Base-by-base conservation (phyloP, 1,284 basidiomycete genomes). In the Ustilago tritici region DNA sequence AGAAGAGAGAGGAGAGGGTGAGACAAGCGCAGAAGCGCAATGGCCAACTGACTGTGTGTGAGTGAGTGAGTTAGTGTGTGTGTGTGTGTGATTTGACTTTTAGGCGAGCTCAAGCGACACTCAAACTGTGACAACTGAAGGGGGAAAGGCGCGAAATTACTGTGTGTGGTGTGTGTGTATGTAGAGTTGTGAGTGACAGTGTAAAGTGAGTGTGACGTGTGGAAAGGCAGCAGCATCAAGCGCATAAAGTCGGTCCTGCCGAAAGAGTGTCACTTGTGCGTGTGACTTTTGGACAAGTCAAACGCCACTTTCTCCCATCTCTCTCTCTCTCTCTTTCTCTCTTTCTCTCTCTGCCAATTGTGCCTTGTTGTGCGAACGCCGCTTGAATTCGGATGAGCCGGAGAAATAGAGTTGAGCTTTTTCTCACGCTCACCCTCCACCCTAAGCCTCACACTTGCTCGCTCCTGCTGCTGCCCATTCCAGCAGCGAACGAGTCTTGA, bases 401-500 rank as follows among this genome's bases (percentile, higher is more conserved):
- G 55, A 56, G 46, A 56, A 58, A 58, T 49, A 58, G 56, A 43
- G 43, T 58, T 58, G 14, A 58, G 11, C 15, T n/a, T 14, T n/a
- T 38, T 11, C 8, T 40, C 19, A 56, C 54, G 7, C 35, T 19
- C 23, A 47, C 2, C 9, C 23, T 28, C 23, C 23, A 28, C 23
- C 23, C 23, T 28, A 28, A 28, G 23, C 23, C 23, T 19, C 40
- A 17, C 10, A 43, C 40, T 15, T 17, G 7, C 40, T 15, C 40
- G 14, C 40, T 46, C 14, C 11, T 41, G 12, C 11, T 41, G 14
- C 40, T 41, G 14, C 14, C 17, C 40, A 7, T 41, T 11, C 23
- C 32, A 14, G 40, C 14, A 41, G 40, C 11, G 4, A 41, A 17
- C 11, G 15, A 41, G 40, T 41, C 15, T 41, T 17, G 40, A 49